Evolutionary conservation across 371 early-diverging fungal genomes (phyloP).

Genomic region (Mucor indicus): DNA sequence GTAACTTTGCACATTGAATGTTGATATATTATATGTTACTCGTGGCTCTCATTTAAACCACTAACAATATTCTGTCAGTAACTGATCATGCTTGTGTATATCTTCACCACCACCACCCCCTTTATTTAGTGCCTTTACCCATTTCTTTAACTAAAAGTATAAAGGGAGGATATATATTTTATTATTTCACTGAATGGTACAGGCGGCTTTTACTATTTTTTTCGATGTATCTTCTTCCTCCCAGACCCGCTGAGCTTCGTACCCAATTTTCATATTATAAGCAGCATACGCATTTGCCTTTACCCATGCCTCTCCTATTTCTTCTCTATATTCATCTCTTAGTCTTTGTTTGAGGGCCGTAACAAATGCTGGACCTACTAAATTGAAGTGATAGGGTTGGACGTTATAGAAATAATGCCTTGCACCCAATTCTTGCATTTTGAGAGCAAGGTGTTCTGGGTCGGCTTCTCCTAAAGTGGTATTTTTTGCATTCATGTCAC

Average conservation of each 20-base stretch:
- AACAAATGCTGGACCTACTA: constrained; percentile 39
- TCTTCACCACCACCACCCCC: not conserved
- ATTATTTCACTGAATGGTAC: constrained; percentile 13
- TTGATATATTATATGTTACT: too few relatives aligned
- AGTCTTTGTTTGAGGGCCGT: constrained; percentile 33
- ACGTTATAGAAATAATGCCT: constrained; percentile 41
- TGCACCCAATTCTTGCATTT: constrained; percentile 35
- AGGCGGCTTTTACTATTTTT: constrained; percentile 14
- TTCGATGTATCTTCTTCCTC: constrained; percentile 13
- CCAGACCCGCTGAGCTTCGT: constrained; percentile 38
- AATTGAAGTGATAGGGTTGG: constrained; percentile 25
- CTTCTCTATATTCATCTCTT: constrained; percentile 31
- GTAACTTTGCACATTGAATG: too few relatives aligned
- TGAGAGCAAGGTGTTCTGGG: constrained; percentile 23
- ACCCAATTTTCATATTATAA: constrained; percentile 36
- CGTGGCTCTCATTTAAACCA: too few relatives aligned
- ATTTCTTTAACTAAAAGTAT: too few relatives aligned
- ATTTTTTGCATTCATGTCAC: constrained; percentile 24
- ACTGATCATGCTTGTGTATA: too few relatives aligned
- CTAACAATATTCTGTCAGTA: too few relatives aligned
- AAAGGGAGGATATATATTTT: too few relatives aligned
- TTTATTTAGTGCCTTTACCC: too few relatives aligned
- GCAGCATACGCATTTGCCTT: constrained; percentile 35
- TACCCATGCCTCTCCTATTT: constrained; percentile 41
- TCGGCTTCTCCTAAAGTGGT: constrained; percentile 14